Conservation (phyloP, 2,329 filamentous ascomycete genomes). For the Ambrosiella xylebori region DNA sequence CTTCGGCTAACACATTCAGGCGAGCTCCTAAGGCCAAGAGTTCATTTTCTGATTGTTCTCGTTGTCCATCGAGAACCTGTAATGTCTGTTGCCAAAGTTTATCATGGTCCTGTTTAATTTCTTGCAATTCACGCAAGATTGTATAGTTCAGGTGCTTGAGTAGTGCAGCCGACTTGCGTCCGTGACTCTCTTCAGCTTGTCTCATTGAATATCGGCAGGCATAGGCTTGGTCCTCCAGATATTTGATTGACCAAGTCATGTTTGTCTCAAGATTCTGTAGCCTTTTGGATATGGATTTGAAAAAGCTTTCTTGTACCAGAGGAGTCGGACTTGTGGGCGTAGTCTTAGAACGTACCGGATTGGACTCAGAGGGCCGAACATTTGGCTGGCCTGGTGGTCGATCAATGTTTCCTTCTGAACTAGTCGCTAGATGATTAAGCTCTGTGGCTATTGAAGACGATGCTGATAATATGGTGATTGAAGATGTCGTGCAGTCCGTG, state of each 20-base stretch:
- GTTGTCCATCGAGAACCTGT: conserved; percentile 74
- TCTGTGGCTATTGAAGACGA: too few species aligned
- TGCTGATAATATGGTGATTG: too few species aligned
- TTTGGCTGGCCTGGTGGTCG: too few species aligned
- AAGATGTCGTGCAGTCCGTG: too few species aligned
- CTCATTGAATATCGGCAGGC: conserved; percentile 73
- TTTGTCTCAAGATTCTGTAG: conserved; percentile 83
- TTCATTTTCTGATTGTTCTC: conserved; percentile 68
- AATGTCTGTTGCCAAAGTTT: conserved; percentile 94
- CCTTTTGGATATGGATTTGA: conserved; percentile 89
- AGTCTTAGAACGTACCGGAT: not conserved
- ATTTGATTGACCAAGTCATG: conserved; percentile 79
- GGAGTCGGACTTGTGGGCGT: conserved; percentile 38
- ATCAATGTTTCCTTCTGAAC: not conserved
- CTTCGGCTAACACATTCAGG: conserved; percentile 80
- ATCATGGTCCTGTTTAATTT: conserved; percentile 73
- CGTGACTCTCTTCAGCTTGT: conserved; percentile 75
- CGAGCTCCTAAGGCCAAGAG: conserved; percentile 65
- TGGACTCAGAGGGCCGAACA: not conserved
- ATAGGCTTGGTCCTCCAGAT: conserved; percentile 89
- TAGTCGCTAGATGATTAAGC: not conserved
- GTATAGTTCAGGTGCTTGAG: conserved; percentile 74
- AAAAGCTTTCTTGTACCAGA: conserved; percentile 92
- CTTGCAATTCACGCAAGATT: conserved; percentile 62
- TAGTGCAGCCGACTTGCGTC: conserved; percentile 67